Evolutionary conservation across 441 rosid species (phyloP).

Genomic region (Mallotus japonicus): DNA sequence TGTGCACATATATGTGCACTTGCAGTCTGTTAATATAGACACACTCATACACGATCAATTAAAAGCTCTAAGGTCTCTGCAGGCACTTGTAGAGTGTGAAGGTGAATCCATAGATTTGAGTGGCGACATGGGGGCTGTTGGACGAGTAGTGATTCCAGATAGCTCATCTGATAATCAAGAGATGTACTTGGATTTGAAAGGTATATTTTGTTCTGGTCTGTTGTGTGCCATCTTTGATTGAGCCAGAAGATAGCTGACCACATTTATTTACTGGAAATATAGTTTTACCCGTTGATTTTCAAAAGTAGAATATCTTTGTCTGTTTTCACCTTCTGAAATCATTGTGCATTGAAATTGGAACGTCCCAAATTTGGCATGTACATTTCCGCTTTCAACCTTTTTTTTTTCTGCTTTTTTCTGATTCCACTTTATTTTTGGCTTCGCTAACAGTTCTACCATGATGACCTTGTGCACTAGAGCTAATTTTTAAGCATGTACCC

Average conservation of each 20-base stretch:
- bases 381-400: not conserved
- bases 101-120: conserved; percentile 94
- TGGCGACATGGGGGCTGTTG: conserved; percentile 96
- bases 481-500: conserved; percentile 15
- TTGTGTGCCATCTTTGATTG: not conserved
- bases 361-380: not conserved
- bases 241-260: conserved; percentile 4
- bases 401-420: not conserved
- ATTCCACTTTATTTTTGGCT: conserved; percentile 8
- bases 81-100: conserved; percentile 96
- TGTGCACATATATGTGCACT: not conserved
- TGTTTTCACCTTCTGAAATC: not conserved
- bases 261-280: not conserved
- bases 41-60: conserved; percentile 14
- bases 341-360: not conserved
- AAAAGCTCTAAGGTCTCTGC: conserved; percentile 32
- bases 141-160: conserved; percentile 72
- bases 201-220: conserved; percentile 31
- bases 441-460: not conserved
- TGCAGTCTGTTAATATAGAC: not conserved
- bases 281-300: not conserved
- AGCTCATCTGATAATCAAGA: conserved; percentile 50
- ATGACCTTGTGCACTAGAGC: conserved; percentile 15
- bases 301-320: not conserved
- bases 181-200: conserved; percentile 84